phyloP scores from a whole-genome alignment of 2,329 filamentous ascomycete species.

The Lasiodiplodia sp. region DNA sequence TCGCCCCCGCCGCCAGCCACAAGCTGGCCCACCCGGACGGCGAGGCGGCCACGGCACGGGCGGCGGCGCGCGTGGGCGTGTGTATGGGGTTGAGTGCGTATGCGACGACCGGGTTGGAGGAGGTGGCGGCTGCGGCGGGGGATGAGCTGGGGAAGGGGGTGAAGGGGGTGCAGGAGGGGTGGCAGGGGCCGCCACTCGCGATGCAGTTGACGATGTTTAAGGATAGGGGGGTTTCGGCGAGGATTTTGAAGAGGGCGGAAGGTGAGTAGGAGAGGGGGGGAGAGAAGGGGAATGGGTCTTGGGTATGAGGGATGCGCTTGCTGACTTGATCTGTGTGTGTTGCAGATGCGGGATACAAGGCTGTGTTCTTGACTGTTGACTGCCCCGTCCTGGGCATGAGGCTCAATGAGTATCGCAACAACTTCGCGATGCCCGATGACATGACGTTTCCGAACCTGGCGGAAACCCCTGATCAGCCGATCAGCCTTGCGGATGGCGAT shows the following conservation, averaged over 20 bases:
- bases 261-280: constrained; percentile 41
- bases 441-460: constrained; percentile 54
- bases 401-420: constrained; percentile 62
- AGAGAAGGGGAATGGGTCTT: constrained; percentile 21
- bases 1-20: constrained; percentile 69
- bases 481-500: constrained; percentile 28
- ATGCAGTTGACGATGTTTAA: constrained; percentile 64
- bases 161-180: no score
- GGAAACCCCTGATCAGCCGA: constrained; percentile 41
- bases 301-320: background rate
- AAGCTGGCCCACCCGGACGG: constrained; percentile 69
- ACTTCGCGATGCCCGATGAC: constrained; percentile 56
- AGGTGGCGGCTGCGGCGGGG: constrained; percentile 58
- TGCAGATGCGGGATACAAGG: constrained; percentile 58
- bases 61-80: constrained; percentile 65
- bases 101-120: constrained; percentile 66
- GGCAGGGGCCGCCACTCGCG: constrained; percentile 48
- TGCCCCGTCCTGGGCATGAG: constrained; percentile 61
- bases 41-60: constrained; percentile 66
- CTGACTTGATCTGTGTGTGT: constrained; percentile 28
- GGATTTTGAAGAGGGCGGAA: constrained; percentile 53
- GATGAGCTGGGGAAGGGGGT: constrained; percentile 36
- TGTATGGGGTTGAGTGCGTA: constrained; percentile 72
- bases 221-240: constrained; percentile 53
- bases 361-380: constrained; percentile 63